Percentiles rank a stretch among this genome's conserved stretches.
Evolutionary conservation across 1,139 yeast species (phyloP).

Genomic region (Kodamaea derodonti): DNA sequence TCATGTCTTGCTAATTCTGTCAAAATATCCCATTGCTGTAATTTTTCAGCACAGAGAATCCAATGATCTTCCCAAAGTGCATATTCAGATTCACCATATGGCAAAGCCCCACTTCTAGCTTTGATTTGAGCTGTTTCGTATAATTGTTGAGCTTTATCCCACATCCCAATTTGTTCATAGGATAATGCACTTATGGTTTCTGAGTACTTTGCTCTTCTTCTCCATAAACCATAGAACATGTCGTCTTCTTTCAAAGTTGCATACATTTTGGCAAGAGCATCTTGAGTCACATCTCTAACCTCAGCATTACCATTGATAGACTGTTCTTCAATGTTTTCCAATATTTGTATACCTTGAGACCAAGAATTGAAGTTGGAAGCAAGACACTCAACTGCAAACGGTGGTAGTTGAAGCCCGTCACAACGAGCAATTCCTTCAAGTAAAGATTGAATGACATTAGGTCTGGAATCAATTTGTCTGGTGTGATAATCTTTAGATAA

Average conservation of each 20-base stretch:
- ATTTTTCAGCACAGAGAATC: slow-evolving; percentile 94
- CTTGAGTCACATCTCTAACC: slow-evolving; percentile 82
- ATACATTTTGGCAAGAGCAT: slow-evolving; percentile 86
- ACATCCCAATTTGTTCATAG: slow-evolving; percentile 90
- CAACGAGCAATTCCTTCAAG: slow-evolving; percentile 78
- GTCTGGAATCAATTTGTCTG: slow-evolving; percentile 80
- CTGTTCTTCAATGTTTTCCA: slow-evolving; percentile 71
- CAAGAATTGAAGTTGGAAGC: slow-evolving; percentile 88
- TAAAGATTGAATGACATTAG: slow-evolving; percentile 82
- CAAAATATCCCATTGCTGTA: slow-evolving; percentile 97
- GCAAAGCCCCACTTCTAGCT: slow-evolving; percentile 92
- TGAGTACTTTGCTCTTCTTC: slow-evolving; percentile 88
- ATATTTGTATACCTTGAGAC: slow-evolving; percentile 80
- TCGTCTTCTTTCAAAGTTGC: slow-evolving; percentile 90
- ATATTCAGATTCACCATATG: slow-evolving; percentile 94
- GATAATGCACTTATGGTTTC: slow-evolving; percentile 93
- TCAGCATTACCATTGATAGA: slow-evolving; percentile 67
- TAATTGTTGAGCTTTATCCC: slow-evolving; percentile 91
- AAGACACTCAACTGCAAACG: slow-evolving; percentile 85
- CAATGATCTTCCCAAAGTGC: slow-evolving; percentile 98
- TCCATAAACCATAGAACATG: slow-evolving; percentile 97
- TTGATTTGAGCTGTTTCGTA: slow-evolving; percentile 98
- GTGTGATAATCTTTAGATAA: slow-evolving; percentile 89
- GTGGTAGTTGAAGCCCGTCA: slow-evolving; percentile 79
- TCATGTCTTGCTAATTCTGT: slow-evolving; percentile 97